A percentile compares a stretch with the other conserved stretches of the same genome.
Evolutionary conservation across 768 basidiomycete species (phyloP).

Genomic region (Tulasnella sp.): DNA sequence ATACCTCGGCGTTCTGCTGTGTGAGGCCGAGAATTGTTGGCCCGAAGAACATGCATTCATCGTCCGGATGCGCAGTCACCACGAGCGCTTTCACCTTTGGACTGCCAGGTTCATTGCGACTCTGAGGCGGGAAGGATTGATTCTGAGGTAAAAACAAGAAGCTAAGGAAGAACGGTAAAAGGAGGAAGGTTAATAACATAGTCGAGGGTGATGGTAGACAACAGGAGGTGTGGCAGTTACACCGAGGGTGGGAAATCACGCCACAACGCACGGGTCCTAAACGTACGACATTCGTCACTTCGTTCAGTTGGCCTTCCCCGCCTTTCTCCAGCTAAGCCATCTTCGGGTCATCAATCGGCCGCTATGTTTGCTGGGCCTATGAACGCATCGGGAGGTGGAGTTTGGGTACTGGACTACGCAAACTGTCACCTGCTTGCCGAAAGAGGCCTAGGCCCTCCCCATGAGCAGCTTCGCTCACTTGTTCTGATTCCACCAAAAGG

Average conservation of each 20-base stretch:
- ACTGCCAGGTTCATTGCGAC: neutral
- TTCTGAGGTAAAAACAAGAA: neutral
- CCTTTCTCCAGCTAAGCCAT: neutral
- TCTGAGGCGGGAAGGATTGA: neutral
- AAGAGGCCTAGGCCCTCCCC: too few relatives aligned
- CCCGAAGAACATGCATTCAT: constrained; percentile 91
- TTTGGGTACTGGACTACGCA: neutral
- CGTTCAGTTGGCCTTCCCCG: neutral
- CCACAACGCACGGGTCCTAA: neutral
- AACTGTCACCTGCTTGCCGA: too few relatives aligned
- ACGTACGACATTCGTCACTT: constrained; percentile 1
- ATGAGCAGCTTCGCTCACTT: too few relatives aligned
- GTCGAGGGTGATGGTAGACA: neutral
- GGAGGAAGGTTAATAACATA: neutral
- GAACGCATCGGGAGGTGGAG: too few relatives aligned
- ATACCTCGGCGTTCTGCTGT: constrained; percentile 42
- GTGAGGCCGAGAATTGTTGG: constrained; percentile 67
- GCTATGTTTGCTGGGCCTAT: too few relatives aligned
- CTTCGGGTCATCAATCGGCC: neutral
- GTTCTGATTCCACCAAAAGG: too few relatives aligned
- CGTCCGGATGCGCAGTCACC: constrained; percentile 90
- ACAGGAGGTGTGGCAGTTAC: neutral
- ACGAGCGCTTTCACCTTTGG: constrained; percentile 44
- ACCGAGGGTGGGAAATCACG: neutral
- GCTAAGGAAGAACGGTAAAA: neutral